Conservation (phyloP, 352 stramenopile species). For the Pythium diclinum region DNA sequence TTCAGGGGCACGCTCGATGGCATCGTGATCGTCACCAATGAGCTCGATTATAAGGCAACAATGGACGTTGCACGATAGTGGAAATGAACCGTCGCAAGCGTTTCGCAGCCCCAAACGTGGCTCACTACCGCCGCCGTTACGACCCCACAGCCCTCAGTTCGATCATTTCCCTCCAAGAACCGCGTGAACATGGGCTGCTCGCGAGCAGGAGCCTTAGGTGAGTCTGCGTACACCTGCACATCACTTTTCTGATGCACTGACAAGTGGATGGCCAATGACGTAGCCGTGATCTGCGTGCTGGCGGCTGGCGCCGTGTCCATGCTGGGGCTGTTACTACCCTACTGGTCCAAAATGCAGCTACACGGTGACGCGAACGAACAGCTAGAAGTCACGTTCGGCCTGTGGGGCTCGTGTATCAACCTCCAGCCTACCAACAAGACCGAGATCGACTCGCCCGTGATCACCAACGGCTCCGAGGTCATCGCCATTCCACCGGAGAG, state of each 20-base stretch:
- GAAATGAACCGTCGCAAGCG: constrained; percentile 14
- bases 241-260: not conserved
- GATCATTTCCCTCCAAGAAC: not conserved
- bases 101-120: not conserved
- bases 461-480: constrained; percentile 26
- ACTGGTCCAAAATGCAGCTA: constrained; percentile 41
- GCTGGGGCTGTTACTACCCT: constrained; percentile 46
- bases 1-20: not conserved
- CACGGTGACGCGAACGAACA: constrained; percentile 8
- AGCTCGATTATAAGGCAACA: not conserved
- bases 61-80: not conserved
- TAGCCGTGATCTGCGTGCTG: constrained; percentile 38
- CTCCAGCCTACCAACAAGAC: constrained; percentile 29
- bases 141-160: not conserved
- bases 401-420: constrained; percentile 58
- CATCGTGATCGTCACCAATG: not conserved
- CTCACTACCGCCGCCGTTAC: constrained; percentile 1
- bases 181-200: constrained; percentile 43
- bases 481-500: constrained; percentile 23
- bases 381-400: constrained; percentile 45
- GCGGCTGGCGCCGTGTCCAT: constrained; percentile 33
- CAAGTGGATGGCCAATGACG: not conserved
- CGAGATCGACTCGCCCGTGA: constrained; percentile 13
- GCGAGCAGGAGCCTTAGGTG: constrained; percentile 42
- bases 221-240: not conserved